Evolutionary conservation across 495 filamentous ascomycete genomes (phyloP).

Genomic region (Diplogelasinospora grovesii): DNA sequence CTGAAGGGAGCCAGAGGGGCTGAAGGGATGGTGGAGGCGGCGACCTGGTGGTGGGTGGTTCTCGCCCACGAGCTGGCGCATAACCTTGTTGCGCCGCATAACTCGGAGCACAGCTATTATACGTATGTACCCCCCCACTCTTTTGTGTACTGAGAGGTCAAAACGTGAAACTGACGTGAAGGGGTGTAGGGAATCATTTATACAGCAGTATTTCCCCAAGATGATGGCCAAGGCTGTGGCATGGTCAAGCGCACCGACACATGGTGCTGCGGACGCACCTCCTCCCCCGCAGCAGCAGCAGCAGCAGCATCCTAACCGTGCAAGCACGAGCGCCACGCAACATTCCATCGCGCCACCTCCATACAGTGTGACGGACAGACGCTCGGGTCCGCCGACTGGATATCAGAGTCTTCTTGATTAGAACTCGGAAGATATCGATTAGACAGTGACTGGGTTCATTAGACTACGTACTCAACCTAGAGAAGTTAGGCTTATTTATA

Average conservation of each 20-base stretch:
- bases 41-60: slow-evolving; percentile 87
- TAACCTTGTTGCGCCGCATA: slow-evolving; percentile 76
- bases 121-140: slow-evolving; percentile 44
- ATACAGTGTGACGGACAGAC: slow-evolving; percentile 5
- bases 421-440: neutral
- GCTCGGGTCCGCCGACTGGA: slow-evolving; percentile 6
- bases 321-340: too few species aligned
- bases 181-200: slow-evolving; percentile 38
- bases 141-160: too few species aligned
- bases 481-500: neutral
- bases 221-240: slow-evolving; percentile 37
- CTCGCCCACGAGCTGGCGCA: slow-evolving; percentile 92
- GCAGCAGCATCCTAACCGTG: too few species aligned
- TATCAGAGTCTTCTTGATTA: slow-evolving; percentile 17
- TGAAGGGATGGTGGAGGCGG: slow-evolving; percentile 53
- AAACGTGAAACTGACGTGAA: neutral
- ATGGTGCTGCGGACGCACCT: neutral
- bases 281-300: neutral
- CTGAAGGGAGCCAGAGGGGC: slow-evolving; percentile 5
- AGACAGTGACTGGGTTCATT: too few species aligned
- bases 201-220: slow-evolving; percentile 42
- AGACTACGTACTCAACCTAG: too few species aligned
- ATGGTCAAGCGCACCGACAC: slow-evolving; percentile 4
- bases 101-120: slow-evolving; percentile 78
- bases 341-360: slow-evolving; percentile 16